These are phyloP conservation scores for Aspergillus melleus DNA, from an alignment of 2,329 filamentous ascomycete genomes.

Conservation along the genomic window DNA sequence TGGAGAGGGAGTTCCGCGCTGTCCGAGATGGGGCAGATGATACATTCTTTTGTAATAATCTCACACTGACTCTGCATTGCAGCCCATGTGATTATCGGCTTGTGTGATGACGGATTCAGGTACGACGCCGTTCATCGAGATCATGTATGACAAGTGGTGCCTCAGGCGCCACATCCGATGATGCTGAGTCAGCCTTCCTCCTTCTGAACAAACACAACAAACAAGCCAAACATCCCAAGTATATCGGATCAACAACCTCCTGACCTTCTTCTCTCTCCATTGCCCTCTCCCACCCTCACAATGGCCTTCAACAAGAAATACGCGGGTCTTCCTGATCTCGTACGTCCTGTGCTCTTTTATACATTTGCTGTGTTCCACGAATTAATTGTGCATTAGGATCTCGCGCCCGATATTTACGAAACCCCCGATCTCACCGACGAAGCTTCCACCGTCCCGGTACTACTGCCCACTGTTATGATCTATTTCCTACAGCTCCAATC, in stretches of 20 bases:
- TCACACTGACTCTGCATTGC: background rate
- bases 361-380: background rate
- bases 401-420: constrained; percentile 93
- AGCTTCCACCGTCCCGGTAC: constrained; percentile 77
- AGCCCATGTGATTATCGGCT: background rate
- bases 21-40: background rate
- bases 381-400: constrained; percentile 62
- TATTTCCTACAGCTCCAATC: constrained; percentile 33
- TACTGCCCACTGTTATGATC: constrained; percentile 21
- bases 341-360: constrained; percentile 36
- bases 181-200: too few species aligned
- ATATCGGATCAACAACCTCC: background rate
- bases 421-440: constrained; percentile 91
- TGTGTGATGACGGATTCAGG: too few species aligned
- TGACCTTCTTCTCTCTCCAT: background rate
- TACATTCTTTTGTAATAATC: too few species aligned
- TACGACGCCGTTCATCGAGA: too few species aligned
- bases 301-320: constrained; percentile 83
- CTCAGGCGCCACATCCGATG: too few species aligned
- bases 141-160: too few species aligned
- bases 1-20: background rate
- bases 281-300: constrained; percentile 14
- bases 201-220: background rate
- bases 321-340: constrained; percentile 75
- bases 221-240: background rate